Percentiles rank a stretch among this genome's conserved stretches.
Conservation (phyloP, 495 filamentous ascomycete genomes). For the Pyronema domesticum region DNA sequence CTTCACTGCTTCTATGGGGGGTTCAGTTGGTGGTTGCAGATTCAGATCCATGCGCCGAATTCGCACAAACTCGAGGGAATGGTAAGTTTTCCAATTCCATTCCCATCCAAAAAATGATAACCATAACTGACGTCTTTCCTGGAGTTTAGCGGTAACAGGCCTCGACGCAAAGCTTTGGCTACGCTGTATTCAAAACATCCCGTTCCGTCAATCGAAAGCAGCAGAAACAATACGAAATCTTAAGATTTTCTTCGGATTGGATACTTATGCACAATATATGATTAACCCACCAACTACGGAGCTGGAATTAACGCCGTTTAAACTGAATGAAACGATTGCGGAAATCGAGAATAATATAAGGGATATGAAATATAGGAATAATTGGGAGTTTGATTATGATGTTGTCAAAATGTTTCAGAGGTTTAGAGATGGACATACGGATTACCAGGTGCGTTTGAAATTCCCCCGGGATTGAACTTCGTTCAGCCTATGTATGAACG, state of each 20-base stretch:
- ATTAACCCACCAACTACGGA: constrained; percentile 7
- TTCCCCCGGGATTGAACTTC: neutral
- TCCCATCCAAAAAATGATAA: neutral
- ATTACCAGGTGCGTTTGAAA: constrained; percentile 6
- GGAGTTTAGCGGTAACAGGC: neutral
- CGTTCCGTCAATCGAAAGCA: constrained; percentile 6
- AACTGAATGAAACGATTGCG: constrained; percentile 11
- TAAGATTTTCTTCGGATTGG: constrained; percentile 6
- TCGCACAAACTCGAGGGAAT: constrained; percentile 3
- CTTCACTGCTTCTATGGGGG: too few species aligned
- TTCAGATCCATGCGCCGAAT: constrained; percentile 7
- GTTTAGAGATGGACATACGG: constrained; percentile 13
- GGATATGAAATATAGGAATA: constrained; percentile 3
- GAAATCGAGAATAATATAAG: constrained; percentile 8
- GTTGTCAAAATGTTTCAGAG: constrained; percentile 11
- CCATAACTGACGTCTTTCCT: neutral
- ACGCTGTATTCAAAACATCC: constrained; percentile 9
- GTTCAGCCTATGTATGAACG: neutral
- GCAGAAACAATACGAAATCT: constrained; percentile 3
- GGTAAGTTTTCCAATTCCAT: neutral
- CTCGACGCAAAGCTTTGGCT: constrained; percentile 3
- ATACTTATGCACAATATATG: constrained; percentile 5
- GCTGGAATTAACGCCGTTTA: constrained; percentile 8
- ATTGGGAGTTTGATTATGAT: constrained; percentile 15
- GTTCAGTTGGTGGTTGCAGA: neutral